Evolutionary conservation across 2,329 filamentous ascomycete species (phyloP).

Genomic region (Blastomyces gilchristii): DNA sequence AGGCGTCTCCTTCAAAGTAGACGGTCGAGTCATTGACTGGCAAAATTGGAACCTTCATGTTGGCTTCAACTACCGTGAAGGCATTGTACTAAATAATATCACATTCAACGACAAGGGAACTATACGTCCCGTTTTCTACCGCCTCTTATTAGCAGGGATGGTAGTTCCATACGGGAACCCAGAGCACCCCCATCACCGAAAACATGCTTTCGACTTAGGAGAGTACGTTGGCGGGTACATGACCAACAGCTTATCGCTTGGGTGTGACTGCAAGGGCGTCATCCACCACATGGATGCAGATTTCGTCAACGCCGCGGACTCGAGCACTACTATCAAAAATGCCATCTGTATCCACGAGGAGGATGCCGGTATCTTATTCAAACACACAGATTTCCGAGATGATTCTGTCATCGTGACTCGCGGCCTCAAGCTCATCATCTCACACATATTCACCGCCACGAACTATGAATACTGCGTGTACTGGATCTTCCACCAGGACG

Average conservation of each 20-base stretch:
- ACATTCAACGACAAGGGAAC: conserved; percentile 76
- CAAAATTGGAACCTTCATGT: conserved; percentile 91
- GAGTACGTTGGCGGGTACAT: conserved; percentile 41
- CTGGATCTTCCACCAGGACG: conserved; percentile 89
- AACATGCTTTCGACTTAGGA: conserved; percentile 40
- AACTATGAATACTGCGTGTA: conserved; percentile 89
- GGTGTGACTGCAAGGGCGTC: conserved; percentile 63
- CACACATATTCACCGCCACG: conserved; percentile 87
- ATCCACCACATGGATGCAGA: conserved; percentile 88
- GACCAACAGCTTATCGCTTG: conserved; percentile 39
- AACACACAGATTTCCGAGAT: conserved; percentile 88
- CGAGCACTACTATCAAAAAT: conserved; percentile 76
- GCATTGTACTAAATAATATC: conserved; percentile 82
- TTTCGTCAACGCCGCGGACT: conserved; percentile 68
- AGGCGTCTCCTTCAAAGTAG: conserved; percentile 73
- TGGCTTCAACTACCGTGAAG: conserved; percentile 90
- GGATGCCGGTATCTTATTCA: conserved; percentile 84
- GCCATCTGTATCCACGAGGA: conserved; percentile 94
- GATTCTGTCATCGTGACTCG: conserved; percentile 78
- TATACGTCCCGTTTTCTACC: conserved; percentile 72
- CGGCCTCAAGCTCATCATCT: conserved; percentile 73
- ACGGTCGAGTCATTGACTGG: conserved; percentile 68
- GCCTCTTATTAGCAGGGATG: conserved; percentile 85
- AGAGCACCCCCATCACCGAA: conserved; percentile 40
- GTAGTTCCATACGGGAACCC: conserved; percentile 62